Base-by-base conservation (phyloP, 305 asterid genomes). In the Ilex paraguariensis region DNA sequence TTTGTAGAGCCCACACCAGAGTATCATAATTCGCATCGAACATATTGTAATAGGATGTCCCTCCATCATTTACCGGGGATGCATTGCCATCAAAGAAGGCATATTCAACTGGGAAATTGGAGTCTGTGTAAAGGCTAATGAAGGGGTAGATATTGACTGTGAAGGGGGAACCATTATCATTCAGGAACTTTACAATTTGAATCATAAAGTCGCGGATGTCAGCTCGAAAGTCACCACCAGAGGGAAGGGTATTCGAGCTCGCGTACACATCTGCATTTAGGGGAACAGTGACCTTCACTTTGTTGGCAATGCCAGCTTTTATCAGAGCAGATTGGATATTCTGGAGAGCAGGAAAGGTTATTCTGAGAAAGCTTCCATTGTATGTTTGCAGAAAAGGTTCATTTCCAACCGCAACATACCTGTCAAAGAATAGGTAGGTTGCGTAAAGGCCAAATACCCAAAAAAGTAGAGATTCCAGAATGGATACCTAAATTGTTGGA, bases 391-490 rank as follows among this genome's bases (percentile, higher is more conserved):
- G 65, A 74, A 86, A 82, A 46, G 96, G 95, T 51, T 89, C 93
- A 39, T 89, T 86, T 55, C 96, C 96, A 10, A 89, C 95, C 0
- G 95, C 96, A 51, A 89, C 93, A 4, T 86, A 89, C 82, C 96
- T 89, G 66, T 15, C 72, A 62, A 54, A 12, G 32, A 42, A 59
- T 54, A 13, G 31, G 11, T 21, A 1, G 28, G 28, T 21, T 21
- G 28, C 28, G 1, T 21, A 21, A 21, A 21, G 1, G 28, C 28
- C 28, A 21, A 21, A 1, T 21, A 21, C 28, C 28, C 28, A 21
- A 21, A 21, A 21, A 21, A 21, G 28, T 21, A 21, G 28, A 21
- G 28, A 21, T 21, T 21, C 28, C 28, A 21, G 28, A 21, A 21
- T 21, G 28, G 28, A 21, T 21, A 2, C 28, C 28, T 21, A 21